phyloP scores from a whole-genome alignment of 163 green algal genomes.

The Picocystis sp. region DNA sequence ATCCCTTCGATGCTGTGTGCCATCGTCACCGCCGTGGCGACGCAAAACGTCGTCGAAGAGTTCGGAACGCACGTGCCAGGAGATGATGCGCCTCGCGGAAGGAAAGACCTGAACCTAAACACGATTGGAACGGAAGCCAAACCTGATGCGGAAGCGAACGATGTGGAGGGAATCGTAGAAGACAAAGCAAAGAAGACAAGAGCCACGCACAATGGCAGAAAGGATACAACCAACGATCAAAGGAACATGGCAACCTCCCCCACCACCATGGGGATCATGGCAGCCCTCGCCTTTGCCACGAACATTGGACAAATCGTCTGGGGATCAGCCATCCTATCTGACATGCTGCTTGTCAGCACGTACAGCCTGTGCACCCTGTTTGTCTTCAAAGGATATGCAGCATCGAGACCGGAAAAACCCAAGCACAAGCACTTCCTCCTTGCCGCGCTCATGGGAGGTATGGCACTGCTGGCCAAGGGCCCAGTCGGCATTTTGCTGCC shows the following conservation, averaged over 20 bases:
- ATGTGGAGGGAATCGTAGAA: slow-evolving; percentile 7
- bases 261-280: too few relatives aligned
- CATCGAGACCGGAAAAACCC: background rate
- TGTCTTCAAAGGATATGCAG: slow-evolving; percentile 15
- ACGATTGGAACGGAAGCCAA: too few relatives aligned
- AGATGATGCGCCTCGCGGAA: too few relatives aligned
- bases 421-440: slow-evolving; percentile 3
- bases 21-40: slow-evolving; percentile 10
- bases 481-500: slow-evolving; percentile 14
- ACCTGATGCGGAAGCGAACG: too few relatives aligned
- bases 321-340: slow-evolving; percentile 12
- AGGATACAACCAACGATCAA: slow-evolving; percentile 6
- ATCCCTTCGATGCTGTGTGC: slow-evolving; percentile 4
- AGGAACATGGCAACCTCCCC: too few relatives aligned
- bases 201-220: slow-evolving; percentile 1
- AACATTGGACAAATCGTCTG: slow-evolving; percentile 5
- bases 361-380: slow-evolving; percentile 4
- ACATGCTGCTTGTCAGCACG: slow-evolving; percentile 9
- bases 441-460: slow-evolving; percentile 6
- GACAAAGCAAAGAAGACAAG: background rate
- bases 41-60: slow-evolving; percentile 5
- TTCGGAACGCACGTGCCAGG: slow-evolving; percentile 3
- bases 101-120: too few relatives aligned
- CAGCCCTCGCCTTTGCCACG: too few relatives aligned
- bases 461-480: slow-evolving; percentile 15